A percentile compares a stretch with the other conserved stretches of the same genome.
phyloP scores from a whole-genome alignment of 202 grass and related monocot genomes.

The Saccharum hybrid region DNA sequence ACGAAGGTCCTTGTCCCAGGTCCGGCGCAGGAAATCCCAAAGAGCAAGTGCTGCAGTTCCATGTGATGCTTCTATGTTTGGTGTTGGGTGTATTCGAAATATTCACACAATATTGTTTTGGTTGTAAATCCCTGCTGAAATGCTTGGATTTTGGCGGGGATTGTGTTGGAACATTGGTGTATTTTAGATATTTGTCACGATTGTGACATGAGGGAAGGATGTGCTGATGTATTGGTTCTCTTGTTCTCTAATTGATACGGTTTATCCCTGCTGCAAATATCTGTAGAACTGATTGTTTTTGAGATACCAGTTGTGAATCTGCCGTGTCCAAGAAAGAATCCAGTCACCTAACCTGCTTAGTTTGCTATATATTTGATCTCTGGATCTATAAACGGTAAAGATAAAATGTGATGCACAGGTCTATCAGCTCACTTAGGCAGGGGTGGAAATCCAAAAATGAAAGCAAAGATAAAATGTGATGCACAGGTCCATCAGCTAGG shows the following conservation, averaged over 20 bases:
- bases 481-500: too few relatives aligned
- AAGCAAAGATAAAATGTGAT: background rate
- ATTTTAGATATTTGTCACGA: slow-evolving; percentile 29
- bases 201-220: slow-evolving; percentile 34
- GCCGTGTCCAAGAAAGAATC: background rate
- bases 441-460: too few relatives aligned
- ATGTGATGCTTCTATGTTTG: slow-evolving; percentile 16
- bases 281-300: background rate
- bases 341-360: too few relatives aligned
- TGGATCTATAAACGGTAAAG: background rate
- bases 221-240: background rate
- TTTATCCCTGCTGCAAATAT: background rate
- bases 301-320: background rate
- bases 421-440: too few relatives aligned
- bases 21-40: slow-evolving; percentile 65
- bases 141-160: slow-evolving; percentile 10
- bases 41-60: slow-evolving; percentile 64
- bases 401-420: background rate
- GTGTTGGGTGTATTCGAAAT: background rate
- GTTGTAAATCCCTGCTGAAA: slow-evolving; percentile 46
- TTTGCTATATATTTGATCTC: background rate
- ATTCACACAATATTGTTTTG: slow-evolving; percentile 31
- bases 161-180: slow-evolving; percentile 4
- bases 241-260: background rate
- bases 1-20: slow-evolving; percentile 70